Evolutionary conservation across 768 basidiomycete genomes (phyloP).

Genomic region (Phylloporus scabripes): DNA sequence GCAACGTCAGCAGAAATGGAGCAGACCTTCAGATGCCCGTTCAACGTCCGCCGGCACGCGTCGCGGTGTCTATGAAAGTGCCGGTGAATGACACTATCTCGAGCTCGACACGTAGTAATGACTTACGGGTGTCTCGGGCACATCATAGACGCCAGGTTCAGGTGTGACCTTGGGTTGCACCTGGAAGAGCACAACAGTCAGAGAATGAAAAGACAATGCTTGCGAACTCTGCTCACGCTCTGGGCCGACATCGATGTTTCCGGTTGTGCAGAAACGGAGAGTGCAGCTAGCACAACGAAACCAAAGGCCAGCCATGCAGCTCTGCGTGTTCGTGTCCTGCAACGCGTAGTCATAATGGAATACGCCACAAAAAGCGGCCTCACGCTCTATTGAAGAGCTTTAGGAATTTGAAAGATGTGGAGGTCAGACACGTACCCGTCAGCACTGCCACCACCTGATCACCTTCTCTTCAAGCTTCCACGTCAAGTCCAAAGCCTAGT

Average conservation of each 20-base stretch:
- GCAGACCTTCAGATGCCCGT: slow-evolving; percentile 49
- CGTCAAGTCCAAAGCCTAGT: not conserved
- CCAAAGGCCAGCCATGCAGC: slow-evolving; percentile 59
- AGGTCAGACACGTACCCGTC: not conserved
- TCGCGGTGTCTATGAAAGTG: slow-evolving; percentile 10
- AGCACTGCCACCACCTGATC: not conserved
- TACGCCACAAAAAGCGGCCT: not conserved
- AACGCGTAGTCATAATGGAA: slow-evolving; percentile 18
- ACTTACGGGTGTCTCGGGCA: slow-evolving; percentile 15
- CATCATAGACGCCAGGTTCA: slow-evolving; percentile 1
- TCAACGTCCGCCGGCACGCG: slow-evolving; percentile 29
- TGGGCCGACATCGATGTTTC: slow-evolving; percentile 12
- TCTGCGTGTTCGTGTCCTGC: slow-evolving; percentile 30
- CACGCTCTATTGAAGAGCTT: not conserved
- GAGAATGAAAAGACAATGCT: not conserved
- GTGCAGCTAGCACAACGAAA: slow-evolving; percentile 45
- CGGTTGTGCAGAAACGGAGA: slow-evolving; percentile 40
- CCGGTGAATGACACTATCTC: slow-evolving; percentile 2
- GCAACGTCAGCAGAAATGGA: not conserved
- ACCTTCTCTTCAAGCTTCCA: no score
- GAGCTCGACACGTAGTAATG: no score
- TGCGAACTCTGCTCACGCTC: slow-evolving; percentile 9
- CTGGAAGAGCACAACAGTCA: slow-evolving; percentile 6
- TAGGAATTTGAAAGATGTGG: not conserved
- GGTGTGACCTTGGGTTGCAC: slow-evolving; percentile 11